These are phyloP conservation scores for Fusarium vanettenii DNA, from an alignment of 2,329 filamentous ascomycete genomes.

Conservation along the genomic window DNA sequence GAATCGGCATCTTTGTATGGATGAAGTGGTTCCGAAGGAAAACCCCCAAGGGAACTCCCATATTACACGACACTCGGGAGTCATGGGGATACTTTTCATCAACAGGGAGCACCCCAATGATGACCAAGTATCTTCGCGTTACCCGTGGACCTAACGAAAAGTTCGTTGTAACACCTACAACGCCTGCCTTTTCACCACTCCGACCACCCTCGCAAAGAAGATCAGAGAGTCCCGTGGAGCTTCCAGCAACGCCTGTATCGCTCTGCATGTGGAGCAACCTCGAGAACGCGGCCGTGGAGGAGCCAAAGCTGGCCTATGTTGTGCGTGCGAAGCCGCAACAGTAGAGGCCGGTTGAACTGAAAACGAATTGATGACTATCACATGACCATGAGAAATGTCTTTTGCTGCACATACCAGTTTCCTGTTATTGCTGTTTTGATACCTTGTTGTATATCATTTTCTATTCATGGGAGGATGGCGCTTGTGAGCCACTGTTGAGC, in stretches of 20 bases:
- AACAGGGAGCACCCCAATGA: slow-evolving; percentile 18
- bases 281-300: slow-evolving; percentile 41
- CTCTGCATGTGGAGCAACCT: slow-evolving; percentile 43
- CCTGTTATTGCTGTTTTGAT: not conserved
- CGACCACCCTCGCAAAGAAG: slow-evolving; percentile 9
- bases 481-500: not conserved
- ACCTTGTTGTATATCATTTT: slow-evolving; percentile 8
- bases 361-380: slow-evolving; percentile 27
- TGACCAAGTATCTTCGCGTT: slow-evolving; percentile 33
- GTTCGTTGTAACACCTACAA: slow-evolving; percentile 40
- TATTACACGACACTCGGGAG: slow-evolving; percentile 7
- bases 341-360: not conserved
- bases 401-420: slow-evolving; percentile 10
- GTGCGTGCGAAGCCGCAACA: slow-evolving; percentile 27
- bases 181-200: slow-evolving; percentile 33
- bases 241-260: slow-evolving; percentile 43
- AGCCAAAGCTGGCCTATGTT: slow-evolving; percentile 43
- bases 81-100: slow-evolving; percentile 39
- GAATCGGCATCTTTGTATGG: slow-evolving; percentile 41
- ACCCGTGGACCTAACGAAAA: slow-evolving; percentile 41
- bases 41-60: slow-evolving; percentile 4
- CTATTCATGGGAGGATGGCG: not conserved
- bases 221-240: slow-evolving; percentile 36
- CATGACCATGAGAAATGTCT: slow-evolving; percentile 24
- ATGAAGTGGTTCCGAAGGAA: slow-evolving; percentile 42